These are phyloP conservation scores for Sporothrix sp. DNA, from an alignment of 2,329 filamentous ascomycete species.

Conservation along the genomic window DNA sequence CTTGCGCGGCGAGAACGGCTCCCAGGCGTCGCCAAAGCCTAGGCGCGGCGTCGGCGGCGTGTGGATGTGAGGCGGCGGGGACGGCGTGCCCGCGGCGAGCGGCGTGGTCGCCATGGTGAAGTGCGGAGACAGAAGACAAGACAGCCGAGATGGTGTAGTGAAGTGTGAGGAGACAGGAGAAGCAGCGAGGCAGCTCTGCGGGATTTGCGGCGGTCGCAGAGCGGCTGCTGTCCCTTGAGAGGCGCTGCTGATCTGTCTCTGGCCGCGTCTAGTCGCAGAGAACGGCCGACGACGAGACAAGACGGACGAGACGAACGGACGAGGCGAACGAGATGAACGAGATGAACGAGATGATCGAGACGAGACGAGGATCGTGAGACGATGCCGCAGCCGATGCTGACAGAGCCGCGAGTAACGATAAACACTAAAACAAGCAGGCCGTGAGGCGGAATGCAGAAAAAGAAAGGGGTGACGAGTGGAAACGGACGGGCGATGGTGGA, in stretches of 20 bases:
- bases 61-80: conserved; percentile 47
- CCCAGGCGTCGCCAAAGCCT: conserved; percentile 58
- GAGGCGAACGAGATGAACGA: too few species aligned
- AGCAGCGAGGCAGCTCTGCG: too few species aligned
- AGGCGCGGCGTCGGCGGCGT: conserved; percentile 61
- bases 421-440: conserved; percentile 1
- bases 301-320: too few species aligned
- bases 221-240: not conserved
- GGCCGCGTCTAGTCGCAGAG: not conserved
- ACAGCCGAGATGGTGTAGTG: not conserved
- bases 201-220: not conserved
- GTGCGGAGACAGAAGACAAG: not conserved
- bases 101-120: conserved; percentile 27
- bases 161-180: too few species aligned
- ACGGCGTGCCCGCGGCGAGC: conserved; percentile 44
- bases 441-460: not conserved
- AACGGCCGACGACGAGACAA: too few species aligned
- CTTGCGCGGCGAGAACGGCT: conserved; percentile 63
- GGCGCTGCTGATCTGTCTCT: conserved; percentile 4
- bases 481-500: too few species aligned
- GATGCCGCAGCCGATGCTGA: not conserved
- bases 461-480: too few species aligned
- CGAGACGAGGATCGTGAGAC: not conserved
- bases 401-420: not conserved
- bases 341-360: not conserved